phyloP scores from a whole-genome alignment of 2,329 filamentous ascomycete genomes.

The Xylaria sp. region DNA sequence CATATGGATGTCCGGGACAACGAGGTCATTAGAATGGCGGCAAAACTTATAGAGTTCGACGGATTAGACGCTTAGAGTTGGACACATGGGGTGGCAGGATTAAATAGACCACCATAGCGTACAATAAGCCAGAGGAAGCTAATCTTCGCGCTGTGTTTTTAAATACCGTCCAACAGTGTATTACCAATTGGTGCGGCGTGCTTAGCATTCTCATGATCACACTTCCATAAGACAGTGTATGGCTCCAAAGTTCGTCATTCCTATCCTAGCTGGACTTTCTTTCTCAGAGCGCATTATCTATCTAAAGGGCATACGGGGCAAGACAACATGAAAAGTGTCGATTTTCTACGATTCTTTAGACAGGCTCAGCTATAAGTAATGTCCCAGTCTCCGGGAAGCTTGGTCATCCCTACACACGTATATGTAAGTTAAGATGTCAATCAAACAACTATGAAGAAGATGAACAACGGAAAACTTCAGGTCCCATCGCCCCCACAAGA shows the following conservation, averaged over 20 bases:
- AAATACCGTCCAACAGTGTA: neutral
- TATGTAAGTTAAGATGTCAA: neutral
- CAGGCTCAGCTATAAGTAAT: conserved; percentile 17
- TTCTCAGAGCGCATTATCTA: no score
- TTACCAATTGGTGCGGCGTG: neutral
- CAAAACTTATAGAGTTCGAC: conserved; percentile 86
- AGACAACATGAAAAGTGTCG: neutral
- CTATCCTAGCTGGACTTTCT: neutral
- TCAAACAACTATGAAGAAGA: neutral
- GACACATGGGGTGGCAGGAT: neutral
- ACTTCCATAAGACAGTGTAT: neutral
- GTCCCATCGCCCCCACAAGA: neutral
- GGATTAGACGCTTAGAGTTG: conserved; percentile 75
- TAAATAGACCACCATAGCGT: neutral
- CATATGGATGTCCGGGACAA: conserved; percentile 66
- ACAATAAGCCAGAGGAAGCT: neutral
- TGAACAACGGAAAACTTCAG: neutral
- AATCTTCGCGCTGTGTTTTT: neutral
- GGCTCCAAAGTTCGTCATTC: neutral
- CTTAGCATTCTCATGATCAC: neutral
- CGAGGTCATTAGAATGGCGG: conserved; percentile 81
- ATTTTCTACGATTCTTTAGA: neutral
- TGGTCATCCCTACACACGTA: conserved; percentile 19
- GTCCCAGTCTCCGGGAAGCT: conserved; percentile 20
- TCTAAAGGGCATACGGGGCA: neutral